Percentiles rank a stretch among this genome's conserved stretches.
phyloP scores from a whole-genome alignment of 148 eudicot species.

The Rhododendron henanense region DNA sequence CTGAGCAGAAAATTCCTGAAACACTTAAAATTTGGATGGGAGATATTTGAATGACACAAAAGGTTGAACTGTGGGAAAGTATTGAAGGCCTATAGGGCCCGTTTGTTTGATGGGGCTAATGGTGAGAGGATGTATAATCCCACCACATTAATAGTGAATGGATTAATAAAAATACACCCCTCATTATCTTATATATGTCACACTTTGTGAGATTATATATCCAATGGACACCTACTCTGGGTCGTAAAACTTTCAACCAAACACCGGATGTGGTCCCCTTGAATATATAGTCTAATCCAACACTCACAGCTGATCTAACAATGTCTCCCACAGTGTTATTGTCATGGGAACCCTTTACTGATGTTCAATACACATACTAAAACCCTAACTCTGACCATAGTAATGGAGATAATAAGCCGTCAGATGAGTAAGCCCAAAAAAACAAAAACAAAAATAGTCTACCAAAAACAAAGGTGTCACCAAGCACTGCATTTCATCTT shows the following conservation, averaged over 20 bases:
- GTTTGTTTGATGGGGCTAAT: background rate
- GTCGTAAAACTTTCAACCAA: no score
- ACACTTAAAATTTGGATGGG: background rate
- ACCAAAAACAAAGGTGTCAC: background rate
- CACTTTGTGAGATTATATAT: background rate
- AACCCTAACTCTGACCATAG: background rate
- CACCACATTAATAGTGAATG: background rate
- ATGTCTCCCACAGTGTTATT: background rate
- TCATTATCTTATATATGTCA: background rate
- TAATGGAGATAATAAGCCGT: background rate
- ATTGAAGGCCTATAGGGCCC: background rate
- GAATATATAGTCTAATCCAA: background rate
- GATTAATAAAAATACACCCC: background rate
- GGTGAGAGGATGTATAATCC: background rate
- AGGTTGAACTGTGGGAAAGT: background rate
- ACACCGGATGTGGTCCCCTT: no score
- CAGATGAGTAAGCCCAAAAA: background rate
- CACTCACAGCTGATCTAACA: background rate
- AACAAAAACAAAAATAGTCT: background rate
- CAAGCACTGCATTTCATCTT: background rate
- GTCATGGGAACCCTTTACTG: background rate
- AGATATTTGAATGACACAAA: background rate
- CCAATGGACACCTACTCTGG: background rate
- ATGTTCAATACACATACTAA: background rate
- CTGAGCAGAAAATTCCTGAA: background rate